Conservation (phyloP, 1,284 basidiomycete species). For the Takashimella koratensis region DNA sequence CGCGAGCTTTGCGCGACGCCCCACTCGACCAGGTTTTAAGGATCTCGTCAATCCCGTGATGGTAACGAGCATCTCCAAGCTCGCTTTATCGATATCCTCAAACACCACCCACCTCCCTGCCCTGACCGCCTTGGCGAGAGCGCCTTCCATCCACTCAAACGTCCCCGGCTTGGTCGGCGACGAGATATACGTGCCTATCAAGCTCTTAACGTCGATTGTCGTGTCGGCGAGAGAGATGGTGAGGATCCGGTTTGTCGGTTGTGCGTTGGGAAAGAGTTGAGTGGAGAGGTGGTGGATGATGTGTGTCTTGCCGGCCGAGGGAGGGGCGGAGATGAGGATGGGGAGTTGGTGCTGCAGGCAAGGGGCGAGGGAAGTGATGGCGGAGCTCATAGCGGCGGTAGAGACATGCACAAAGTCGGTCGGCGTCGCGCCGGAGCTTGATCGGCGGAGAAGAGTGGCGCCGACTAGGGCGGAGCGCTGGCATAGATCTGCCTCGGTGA, state of each 20-base stretch:
- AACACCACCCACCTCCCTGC: slow-evolving; percentile 93
- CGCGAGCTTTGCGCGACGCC: slow-evolving; percentile 64
- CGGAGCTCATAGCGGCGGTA: slow-evolving; percentile 60
- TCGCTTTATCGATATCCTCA: slow-evolving; percentile 87
- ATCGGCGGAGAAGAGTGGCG: slow-evolving; percentile 23
- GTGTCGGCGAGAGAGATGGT: slow-evolving; percentile 90
- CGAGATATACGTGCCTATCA: slow-evolving; percentile 91
- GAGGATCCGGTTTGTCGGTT: slow-evolving; percentile 61
- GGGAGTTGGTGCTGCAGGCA: slow-evolving; percentile 68
- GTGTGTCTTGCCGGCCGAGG: slow-evolving; percentile 86
- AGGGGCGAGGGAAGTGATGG: slow-evolving; percentile 64
- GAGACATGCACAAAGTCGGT: slow-evolving; percentile 55
- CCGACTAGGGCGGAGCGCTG: slow-evolving; percentile 20
- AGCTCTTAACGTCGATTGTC: slow-evolving; percentile 87
- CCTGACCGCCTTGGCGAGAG: slow-evolving; percentile 82
- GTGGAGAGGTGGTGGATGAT: slow-evolving; percentile 73
- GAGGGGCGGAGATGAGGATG: slow-evolving; percentile 76
- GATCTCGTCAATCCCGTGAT: slow-evolving; percentile 80
- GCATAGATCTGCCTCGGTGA: slow-evolving; percentile 56
- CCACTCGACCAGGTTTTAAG: slow-evolving; percentile 59
- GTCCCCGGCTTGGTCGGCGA: slow-evolving; percentile 79
- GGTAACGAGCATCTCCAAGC: slow-evolving; percentile 77
- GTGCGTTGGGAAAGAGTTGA: slow-evolving; percentile 52
- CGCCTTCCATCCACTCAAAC: slow-evolving; percentile 96
- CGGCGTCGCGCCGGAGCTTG: slow-evolving; percentile 56